Base-by-base conservation (phyloP, 2,329 filamentous ascomycete species). In the Trichoderma atrobrunneum region DNA sequence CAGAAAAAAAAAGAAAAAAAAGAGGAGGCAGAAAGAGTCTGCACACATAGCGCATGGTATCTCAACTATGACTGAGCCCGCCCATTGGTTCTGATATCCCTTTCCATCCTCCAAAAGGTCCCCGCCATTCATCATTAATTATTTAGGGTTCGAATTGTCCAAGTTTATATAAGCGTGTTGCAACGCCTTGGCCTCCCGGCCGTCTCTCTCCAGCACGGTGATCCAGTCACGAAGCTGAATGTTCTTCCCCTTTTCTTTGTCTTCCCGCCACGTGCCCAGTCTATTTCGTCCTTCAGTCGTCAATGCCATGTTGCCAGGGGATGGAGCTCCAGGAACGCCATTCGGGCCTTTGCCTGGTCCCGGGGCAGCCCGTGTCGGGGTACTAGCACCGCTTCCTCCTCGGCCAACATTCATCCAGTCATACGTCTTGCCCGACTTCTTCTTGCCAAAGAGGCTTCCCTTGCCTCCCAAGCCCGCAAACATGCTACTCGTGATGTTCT, bases 201-300 rank as follows among this genome's bases (percentile, higher is more conserved):
- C 92, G 79, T 97, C 93, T 65, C 90, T 86, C 80, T 97, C 95
- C 61, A 98, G 85, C 73, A 93, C 92, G 24, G 89, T 86, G 18
- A 97, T 85, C 84, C 94, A 90, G 80, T 98, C 95, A 70, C 95
- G 88, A 67, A 97, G 84, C 82, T 98, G 94, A 62, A 98, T 93
- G 30, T 91, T 91, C 75, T 87, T 88, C 36, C 93, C 94, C 78
- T 91, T 92, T 26, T 91, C 89, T 68, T 89, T 90, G 77, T 94
- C 91, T 80, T 98, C 94, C 72, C 93, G 88, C 87, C 91, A 93
- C 18, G 87, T 86, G n/a, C 93, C 93, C 48, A 93, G 83, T 68
- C 90, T 88, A 68, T 90, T 89, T 28, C 88, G 86, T 18, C 88
- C 87, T 39, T 89, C 87, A 2, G 84, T 86, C 5, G 89, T 88